phyloP scores from a whole-genome alignment of 768 basidiomycete genomes.

The Tylopilus intermedius region DNA sequence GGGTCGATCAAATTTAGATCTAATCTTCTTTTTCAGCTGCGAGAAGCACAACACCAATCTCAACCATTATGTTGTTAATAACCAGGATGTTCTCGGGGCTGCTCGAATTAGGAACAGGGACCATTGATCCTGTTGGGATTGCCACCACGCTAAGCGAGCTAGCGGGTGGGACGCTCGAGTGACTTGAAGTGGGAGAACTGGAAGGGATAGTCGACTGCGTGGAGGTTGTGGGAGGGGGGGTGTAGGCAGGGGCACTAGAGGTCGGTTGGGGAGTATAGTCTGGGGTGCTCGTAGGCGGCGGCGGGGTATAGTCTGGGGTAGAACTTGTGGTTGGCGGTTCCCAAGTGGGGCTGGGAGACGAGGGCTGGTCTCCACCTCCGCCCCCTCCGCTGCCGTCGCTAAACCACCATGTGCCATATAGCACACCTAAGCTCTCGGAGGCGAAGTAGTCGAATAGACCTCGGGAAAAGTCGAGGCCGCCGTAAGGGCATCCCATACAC shows the following conservation, averaged over 20 bases:
- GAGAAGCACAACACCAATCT: conserved; percentile 24
- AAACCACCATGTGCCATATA: conserved; percentile 61
- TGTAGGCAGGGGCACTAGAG: conserved; percentile 18
- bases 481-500: conserved; percentile 64
- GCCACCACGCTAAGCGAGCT: conserved; percentile 24
- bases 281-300: conserved; percentile 15
- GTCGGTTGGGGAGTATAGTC: conserved; percentile 18
- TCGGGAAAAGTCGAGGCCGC: conserved; percentile 63
- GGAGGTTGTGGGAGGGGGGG: conserved; percentile 21
- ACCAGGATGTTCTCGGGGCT: conserved; percentile 32
- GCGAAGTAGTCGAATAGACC: conserved; percentile 67
- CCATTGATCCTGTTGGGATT: conserved; percentile 18
- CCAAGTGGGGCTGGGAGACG: conserved; percentile 16
- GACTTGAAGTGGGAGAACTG: conserved; percentile 18
- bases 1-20: neutral
- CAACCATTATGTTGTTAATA: conserved; percentile 35
- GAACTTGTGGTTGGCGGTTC: conserved; percentile 21
- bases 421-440: conserved; percentile 41
- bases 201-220: conserved; percentile 18
- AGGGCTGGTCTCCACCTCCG: conserved; percentile 17
- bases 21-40: conserved; percentile 2
- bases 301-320: conserved; percentile 18
- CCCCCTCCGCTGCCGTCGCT: conserved; percentile 34
- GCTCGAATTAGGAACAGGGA: conserved; percentile 29
- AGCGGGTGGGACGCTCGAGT: conserved; percentile 7